Evolutionary conservation across 2,329 filamentous ascomycete genomes (phyloP).

Genomic region (Gnomoniopsis sp.): DNA sequence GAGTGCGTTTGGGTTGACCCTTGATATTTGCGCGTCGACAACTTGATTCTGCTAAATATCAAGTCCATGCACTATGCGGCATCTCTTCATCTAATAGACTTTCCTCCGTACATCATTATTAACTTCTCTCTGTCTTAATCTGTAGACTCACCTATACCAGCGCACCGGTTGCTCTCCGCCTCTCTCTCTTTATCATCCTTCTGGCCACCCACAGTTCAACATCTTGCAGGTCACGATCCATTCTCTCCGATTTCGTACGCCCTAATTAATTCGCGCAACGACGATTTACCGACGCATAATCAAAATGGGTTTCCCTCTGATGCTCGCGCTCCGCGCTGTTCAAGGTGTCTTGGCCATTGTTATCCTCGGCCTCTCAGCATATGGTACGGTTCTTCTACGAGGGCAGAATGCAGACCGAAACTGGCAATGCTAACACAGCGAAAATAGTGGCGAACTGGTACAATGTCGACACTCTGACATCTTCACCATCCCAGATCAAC

Average conservation of each 20-base stretch:
- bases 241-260: constrained; percentile 17
- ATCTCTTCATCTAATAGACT: constrained; percentile 11
- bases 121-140: constrained; percentile 18
- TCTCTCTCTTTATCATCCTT: constrained; percentile 20
- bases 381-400: constrained; percentile 38
- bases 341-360: constrained; percentile 44
- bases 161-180: constrained; percentile 24
- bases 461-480: constrained; percentile 48
- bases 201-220: not conserved
- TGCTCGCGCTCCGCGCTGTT: constrained; percentile 41
- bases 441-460: constrained; percentile 58
- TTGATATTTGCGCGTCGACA: constrained; percentile 16
- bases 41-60: constrained; percentile 8
- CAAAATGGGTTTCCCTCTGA: constrained; percentile 38
- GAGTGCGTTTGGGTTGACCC: constrained; percentile 7
- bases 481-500: constrained; percentile 54
- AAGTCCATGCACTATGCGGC: constrained; percentile 3
- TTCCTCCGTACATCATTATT: constrained; percentile 15
- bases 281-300: constrained; percentile 13
- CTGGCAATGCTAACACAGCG: constrained; percentile 19
- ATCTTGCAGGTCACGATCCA: constrained; percentile 15
- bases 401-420: not conserved
- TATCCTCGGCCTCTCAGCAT: constrained; percentile 46
- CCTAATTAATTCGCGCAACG: constrained; percentile 1
- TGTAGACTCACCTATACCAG: constrained; percentile 22